Evolutionary conservation across 768 basidiomycete genomes (phyloP), one percentile per base, ranked within the genome.

Genomic region (Leccinum longicurvipes): DNA sequence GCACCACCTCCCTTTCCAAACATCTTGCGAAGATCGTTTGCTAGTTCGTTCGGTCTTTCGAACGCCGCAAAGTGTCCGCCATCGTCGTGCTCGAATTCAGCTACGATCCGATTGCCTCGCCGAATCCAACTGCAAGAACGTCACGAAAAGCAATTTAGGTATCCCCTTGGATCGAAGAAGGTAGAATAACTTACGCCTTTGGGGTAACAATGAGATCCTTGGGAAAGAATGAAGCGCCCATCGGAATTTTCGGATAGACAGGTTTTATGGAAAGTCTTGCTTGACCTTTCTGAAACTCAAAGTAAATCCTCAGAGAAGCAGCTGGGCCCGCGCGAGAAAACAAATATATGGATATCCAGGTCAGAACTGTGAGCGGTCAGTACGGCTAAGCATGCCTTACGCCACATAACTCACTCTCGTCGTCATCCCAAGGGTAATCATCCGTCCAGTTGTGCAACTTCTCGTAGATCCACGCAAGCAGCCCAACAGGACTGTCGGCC

Each of bases 31-130:
- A 86, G 48, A 60, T 84, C 84, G 1, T 60, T 72, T 0, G 73
- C 83, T 14, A 86, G 70, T 9, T 67, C 66, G 9, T 77, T 71
- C 0, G 84, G 82, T 42, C 61, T 67, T 59, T 85, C 83, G 56
- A 77, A 63, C 0, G 83, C 76, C 11, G 82, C 79, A 61, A 86
- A 85, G 65, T 85, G 84, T 1, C 84, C 83, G 8, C 84, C 83
- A 10, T 63, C 63, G 1, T 71, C 68, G 50, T 85, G 84, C 15
- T 74, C 68, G 3, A 74, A 68, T 56, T 79, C 74, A 48, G 80
- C 83, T 5, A 84, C 79, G 19, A 79, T 50, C 61, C 68, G 71
- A 60, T 77, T 57, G 48, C 69, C 15, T 51, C 65, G 59, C 29
- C 70, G 60, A 58, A 72, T 25, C 81, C 82, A 84, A 12, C 82